Base-by-base conservation (phyloP, 768 basidiomycete genomes). In the Mycena olivaceomarginata region DNA sequence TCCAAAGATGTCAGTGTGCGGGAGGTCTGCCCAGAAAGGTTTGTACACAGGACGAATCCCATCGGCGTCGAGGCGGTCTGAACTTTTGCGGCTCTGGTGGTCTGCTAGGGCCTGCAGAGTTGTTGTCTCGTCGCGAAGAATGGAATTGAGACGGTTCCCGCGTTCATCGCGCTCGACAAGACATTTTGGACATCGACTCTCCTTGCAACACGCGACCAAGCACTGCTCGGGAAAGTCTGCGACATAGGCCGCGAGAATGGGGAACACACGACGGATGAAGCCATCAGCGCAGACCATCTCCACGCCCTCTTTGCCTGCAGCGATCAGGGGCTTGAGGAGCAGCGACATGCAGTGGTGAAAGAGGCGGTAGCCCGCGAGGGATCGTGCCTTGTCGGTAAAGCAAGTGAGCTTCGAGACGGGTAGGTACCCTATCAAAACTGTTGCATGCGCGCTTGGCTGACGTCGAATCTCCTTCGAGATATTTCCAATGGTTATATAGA, bases 161-260 rank as follows among this genome's bases (percentile, higher is more conserved):
- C 51, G 51, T 53, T 53, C 51, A 6, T 53, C n/a, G 18, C 12
- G 51, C 6, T 4, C 18, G 20, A 53, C 51, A 53, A 10, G 16
- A 15, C 51, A 53, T 53, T 20, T 16, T 18, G 51, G 51, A 20
- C 51, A 53, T 10, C 51, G 51, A 15, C n/a, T 53, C 9, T 53
- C 18, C n/a, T 53, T 53, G 51, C 51, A 53, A 9, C 51, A 53
- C 4, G 51, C 51, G 12, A 84, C 80, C 0, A 85, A 77, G 43
- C 82, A 84, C 53, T 85, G 84, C 74, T 86, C 84, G 0, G 85
- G 85, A 57, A 81, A 78, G 76, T 85, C 83, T 0, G 82, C 82
- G 15, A 85, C 65, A 56, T 84, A 85, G 2, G 51, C 51, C 16
- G 51, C 51, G 2, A 53, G 18, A 9, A 53, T 53, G 51, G 51